A percentile compares a stretch with the other conserved stretches of the same genome.
These are phyloP conservation scores for Ustilago loliicola DNA, from an alignment of 1,284 basidiomycete genomes.

Conservation along the genomic window DNA sequence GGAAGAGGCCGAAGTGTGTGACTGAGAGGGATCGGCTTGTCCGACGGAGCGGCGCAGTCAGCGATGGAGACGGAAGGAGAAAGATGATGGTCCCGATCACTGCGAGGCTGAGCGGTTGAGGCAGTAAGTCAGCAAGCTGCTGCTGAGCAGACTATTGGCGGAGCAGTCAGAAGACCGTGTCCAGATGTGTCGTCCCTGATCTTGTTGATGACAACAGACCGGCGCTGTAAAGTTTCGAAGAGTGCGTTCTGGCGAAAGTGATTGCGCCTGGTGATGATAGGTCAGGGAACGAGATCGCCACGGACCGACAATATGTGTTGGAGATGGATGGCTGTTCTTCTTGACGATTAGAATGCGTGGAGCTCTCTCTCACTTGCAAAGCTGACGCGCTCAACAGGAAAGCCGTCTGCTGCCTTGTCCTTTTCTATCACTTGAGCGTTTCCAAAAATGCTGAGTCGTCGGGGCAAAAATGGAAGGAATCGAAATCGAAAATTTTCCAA, in stretches of 20 bases:
- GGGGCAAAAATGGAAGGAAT: background rate
- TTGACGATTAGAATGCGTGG: background rate
- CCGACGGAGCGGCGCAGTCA: background rate
- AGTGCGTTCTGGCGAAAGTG: background rate
- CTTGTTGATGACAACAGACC: no score
- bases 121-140: no score
- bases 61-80: no score
- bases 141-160: no score
- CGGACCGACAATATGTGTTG: background rate
- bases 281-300: background rate
- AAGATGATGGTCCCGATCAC: no score
- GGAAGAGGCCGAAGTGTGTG: background rate
- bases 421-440: background rate
- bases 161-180: no score
- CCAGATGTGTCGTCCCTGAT: background rate
- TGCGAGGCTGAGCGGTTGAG: no score
- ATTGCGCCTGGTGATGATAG: background rate
- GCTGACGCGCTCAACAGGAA: constrained; percentile 3
- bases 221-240: no score
- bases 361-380: background rate
- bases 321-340: constrained; percentile 8
- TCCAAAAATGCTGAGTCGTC: constrained; percentile 13
- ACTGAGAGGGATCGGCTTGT: background rate
- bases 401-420: constrained; percentile 4
- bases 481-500: constrained; percentile 8